Evolutionary conservation across 1,139 yeast genomes (phyloP), one percentile per base, ranked within the genome.

Genomic region (Tardiomyces depauwii): DNA sequence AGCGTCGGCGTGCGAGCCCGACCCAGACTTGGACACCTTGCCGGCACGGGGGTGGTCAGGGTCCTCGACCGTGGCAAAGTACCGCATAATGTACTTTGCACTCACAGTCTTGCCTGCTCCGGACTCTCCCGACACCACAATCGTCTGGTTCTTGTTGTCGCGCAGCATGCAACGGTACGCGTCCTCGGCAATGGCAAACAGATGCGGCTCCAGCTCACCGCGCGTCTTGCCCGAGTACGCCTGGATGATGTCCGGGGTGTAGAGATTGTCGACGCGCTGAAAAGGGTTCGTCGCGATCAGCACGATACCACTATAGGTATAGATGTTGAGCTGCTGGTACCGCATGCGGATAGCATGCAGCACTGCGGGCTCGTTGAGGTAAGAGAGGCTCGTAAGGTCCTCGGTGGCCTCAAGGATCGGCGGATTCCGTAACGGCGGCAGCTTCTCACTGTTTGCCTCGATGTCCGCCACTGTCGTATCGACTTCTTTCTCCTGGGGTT

Each of bases 81-180:
- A 91, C 63, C 97, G 78, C 98, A 91, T 91, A 54, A 91, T 91
- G 64, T 86, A 91, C 65, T 91, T 91, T 44, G 99, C 98, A 53
- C 93, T 80, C 40, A 91, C 97, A 2, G 98, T 93, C 62, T 91
- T 93, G 66, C 98, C 98, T 21, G 98, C 98, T 64, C 98, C 98
- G 6, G 96, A 86, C 66, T 91, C 98, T 64, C 98, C 98, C 58
- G 93, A 81, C 25, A 91, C 98, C 39, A 91, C 96, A 55, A 91
- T 89, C 1, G 98, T 91, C 68, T 91, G 98, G 67, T 91, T 89
- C 56, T 78, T 73, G 41, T 76, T 72, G 58, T 87, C 93, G 45
- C 82, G 75, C 57, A 84, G 81, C 98, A 91, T 89, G 63, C 95
- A 83, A 60, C 95, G 55, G 62, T 88, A 89, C n/a, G 98, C 96